Conservation (phyloP, 768 basidiomycete species). For the Phaeotremella fagi region DNA sequence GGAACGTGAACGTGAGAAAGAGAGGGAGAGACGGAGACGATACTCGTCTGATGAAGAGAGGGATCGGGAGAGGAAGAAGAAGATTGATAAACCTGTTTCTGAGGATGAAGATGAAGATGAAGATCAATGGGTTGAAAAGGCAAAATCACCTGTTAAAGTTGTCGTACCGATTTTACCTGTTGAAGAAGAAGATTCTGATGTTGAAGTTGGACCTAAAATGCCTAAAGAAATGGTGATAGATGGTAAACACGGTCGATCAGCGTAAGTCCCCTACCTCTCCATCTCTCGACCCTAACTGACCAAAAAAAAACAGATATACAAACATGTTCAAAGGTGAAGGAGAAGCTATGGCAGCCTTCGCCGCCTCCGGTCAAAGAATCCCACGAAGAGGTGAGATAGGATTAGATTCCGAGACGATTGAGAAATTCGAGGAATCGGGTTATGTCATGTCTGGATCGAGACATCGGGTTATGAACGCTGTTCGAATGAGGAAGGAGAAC, state of each 20-base stretch:
- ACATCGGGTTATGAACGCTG: constrained; percentile 96
- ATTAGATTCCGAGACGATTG: constrained; percentile 79
- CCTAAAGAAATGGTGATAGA: constrained; percentile 53
- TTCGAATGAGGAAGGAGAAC: constrained; percentile 98
- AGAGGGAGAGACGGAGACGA: constrained; percentile 1
- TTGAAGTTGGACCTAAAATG: constrained; percentile 78
- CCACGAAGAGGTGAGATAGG: constrained; percentile 99
- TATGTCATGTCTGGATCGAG: constrained; percentile 97
- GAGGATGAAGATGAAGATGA: constrained; percentile 20
- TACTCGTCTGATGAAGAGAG: background rate
- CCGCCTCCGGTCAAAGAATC: constrained; percentile 81
- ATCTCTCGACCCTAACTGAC: background rate
- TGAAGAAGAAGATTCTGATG: constrained; percentile 52
- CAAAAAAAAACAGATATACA: constrained; percentile 56
- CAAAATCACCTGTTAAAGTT: constrained; percentile 13
- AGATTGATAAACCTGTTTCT: no score
- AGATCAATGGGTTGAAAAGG: constrained; percentile 48
- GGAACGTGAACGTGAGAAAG: constrained; percentile 27
- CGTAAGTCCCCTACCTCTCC: constrained; percentile 46
- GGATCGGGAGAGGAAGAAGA: no score
- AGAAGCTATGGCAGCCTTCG: constrained; percentile 94
- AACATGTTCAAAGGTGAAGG: constrained; percentile 93
- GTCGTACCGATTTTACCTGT: constrained; percentile 30
- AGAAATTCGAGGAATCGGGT: constrained; percentile 76
- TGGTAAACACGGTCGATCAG: constrained; percentile 61